A percentile compares a stretch with the other conserved stretches of the same genome.
Evolutionary conservation across 208 protist genomes (phyloP).

Genomic region (Balamuthia mandrillaris): DNA sequence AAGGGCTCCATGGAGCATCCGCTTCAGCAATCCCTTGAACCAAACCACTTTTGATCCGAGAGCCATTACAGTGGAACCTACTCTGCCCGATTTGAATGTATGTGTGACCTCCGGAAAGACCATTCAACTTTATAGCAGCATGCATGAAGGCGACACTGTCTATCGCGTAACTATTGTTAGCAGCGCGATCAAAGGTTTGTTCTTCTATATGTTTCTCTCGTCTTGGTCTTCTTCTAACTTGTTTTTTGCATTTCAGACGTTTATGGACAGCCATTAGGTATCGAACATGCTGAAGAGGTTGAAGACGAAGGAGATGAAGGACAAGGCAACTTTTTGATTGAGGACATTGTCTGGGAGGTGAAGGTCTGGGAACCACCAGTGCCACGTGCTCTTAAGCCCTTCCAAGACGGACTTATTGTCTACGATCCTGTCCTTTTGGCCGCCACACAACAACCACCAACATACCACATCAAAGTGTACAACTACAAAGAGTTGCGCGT

Average conservation of each 20-base stretch:
- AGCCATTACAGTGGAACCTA: slow-evolving; percentile 8
- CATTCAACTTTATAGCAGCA: not conserved
- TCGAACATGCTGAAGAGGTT: not conserved
- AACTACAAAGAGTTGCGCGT: slow-evolving; percentile 39
- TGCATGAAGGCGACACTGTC: slow-evolving; percentile 14
- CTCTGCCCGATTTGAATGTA: not conserved
- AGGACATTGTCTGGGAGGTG: slow-evolving; percentile 38
- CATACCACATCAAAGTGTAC: slow-evolving; percentile 34
- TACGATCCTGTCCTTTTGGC: slow-evolving; percentile 25
- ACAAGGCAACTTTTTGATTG: not conserved
- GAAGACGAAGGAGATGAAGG: not conserved
- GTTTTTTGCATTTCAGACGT: not conserved
- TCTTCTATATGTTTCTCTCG: too few relatives aligned
- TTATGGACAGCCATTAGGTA: slow-evolving; percentile 19
- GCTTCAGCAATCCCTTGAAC: slow-evolving; percentile 26
- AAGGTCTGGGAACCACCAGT: slow-evolving; percentile 37
- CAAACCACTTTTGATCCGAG: not conserved
- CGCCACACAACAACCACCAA: not conserved
- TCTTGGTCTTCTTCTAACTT: too few relatives aligned
- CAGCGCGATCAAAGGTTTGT: too few relatives aligned
- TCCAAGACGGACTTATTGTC: slow-evolving; percentile 18
- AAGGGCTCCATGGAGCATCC: slow-evolving; percentile 7
- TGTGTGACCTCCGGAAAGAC: not conserved
- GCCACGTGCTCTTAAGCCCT: slow-evolving; percentile 29
- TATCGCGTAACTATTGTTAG: slow-evolving; percentile 35